These are phyloP conservation scores for Biscogniauxia marginata DNA, from an alignment of 2,329 filamentous ascomycete species.

Conservation along the genomic window DNA sequence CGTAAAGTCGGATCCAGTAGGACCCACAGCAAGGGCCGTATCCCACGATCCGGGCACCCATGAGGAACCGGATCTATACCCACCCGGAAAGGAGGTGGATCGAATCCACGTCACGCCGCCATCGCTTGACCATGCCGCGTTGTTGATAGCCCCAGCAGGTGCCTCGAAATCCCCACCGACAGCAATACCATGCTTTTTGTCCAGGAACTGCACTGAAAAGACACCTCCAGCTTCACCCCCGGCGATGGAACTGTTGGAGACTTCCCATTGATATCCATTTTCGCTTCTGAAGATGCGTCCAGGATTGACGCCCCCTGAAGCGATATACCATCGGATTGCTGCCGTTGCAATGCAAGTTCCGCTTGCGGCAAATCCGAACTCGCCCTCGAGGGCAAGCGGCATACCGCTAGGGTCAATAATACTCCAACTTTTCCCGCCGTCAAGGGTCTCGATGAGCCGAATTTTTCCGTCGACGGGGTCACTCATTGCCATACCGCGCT, in stretches of 20 bases:
- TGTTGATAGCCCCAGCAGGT: slow-evolving; percentile 19
- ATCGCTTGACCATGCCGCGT: slow-evolving; percentile 32
- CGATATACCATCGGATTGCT: slow-evolving; percentile 30
- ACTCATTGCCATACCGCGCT: slow-evolving; percentile 31
- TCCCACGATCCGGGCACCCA: slow-evolving; percentile 28
- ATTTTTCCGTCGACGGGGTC: slow-evolving; percentile 35
- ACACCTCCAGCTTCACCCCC: slow-evolving; percentile 31
- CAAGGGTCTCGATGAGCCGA: slow-evolving; percentile 32
- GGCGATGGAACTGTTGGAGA: slow-evolving; percentile 23
- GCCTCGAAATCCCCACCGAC: slow-evolving; percentile 33
- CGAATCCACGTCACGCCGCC: slow-evolving; percentile 31
- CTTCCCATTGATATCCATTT: slow-evolving; percentile 29
- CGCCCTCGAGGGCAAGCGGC: slow-evolving; percentile 26
- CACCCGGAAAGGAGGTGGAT: slow-evolving; percentile 27
- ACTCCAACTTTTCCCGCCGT: slow-evolving; percentile 30
- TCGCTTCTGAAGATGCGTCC: slow-evolving; percentile 30
- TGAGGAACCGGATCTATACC: slow-evolving; percentile 33
- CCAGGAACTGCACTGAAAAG: slow-evolving; percentile 34
- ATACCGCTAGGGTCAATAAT: slow-evolving; percentile 26
- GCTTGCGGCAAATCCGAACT: slow-evolving; percentile 34
- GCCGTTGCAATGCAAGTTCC: slow-evolving; percentile 33
- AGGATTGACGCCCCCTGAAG: slow-evolving; percentile 28
- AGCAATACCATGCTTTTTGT: slow-evolving; percentile 27
- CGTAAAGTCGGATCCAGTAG: slow-evolving; percentile 33
- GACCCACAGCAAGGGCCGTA: slow-evolving; percentile 32